Base-by-base conservation (phyloP, 495 filamentous ascomycete genomes). In the Barbatosphaeria neglecta region DNA sequence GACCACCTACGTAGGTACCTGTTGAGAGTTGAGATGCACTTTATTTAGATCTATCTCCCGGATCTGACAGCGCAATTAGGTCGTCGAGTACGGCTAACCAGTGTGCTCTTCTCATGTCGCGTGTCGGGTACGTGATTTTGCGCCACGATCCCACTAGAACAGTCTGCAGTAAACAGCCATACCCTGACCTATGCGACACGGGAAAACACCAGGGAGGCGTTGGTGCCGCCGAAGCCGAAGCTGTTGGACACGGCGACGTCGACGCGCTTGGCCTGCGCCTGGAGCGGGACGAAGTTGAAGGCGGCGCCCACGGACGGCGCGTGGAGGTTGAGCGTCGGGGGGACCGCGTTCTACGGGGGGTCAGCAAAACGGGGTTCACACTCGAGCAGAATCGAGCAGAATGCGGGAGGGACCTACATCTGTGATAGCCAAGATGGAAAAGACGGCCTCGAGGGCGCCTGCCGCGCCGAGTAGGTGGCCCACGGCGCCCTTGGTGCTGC, bases 161-260 rank as follows among this genome's bases (percentile, higher is more conserved):
- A 18, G 16, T 15, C n/a, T 44, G 24, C 9, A 44, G 23, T 37
- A 15, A 27, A 23, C 10, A 19, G 9, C 18, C 0, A 2, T 24
- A 27, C 8, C 2, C 18, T n/a, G 3, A 16, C 8, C 37, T 56
- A 64, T 1, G 63, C 52, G 16, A 61, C 66, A 53, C 74, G 77
- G 6, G 68, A 75, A 61, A 98, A 94, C 50, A 88, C 90, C 37
- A 98, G 67, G 50, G 77, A 86, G 38, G 90, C 90, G 68, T 97
- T 97, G 8, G 92, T 98, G 23, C 92, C 92, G 9, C 92, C 92
- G 69, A 98, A 98, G 1, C 92, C 92, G 72, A 98, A 98, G 58
- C 90, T 97, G 57, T 98, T 98, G 17, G 86, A 88, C 54, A 98
- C 50, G 25, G 83, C 83, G 22, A 90, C 84, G 47, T 83, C 72